phyloP scores from a whole-genome alignment of 2,329 filamentous ascomycete genomes.

The Trichophyton benhamiae region DNA sequence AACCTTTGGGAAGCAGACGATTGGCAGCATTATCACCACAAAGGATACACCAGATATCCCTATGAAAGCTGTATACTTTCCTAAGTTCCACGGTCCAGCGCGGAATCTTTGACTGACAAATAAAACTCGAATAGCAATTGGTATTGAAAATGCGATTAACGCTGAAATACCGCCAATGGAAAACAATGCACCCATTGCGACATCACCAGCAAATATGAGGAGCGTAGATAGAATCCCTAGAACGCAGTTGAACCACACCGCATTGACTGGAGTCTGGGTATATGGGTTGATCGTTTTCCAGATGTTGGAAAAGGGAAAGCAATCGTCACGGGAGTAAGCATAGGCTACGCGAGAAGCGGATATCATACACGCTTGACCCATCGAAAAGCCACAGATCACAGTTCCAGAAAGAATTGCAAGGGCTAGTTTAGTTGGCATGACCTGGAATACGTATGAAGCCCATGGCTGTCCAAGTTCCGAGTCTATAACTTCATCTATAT shows the following conservation, averaged over 20 bases:
- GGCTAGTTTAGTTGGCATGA: slow-evolving; percentile 48
- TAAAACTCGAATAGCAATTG: slow-evolving; percentile 34
- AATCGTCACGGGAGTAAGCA: slow-evolving; percentile 60
- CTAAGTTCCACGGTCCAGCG: slow-evolving; percentile 57
- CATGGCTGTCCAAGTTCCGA: slow-evolving; percentile 57
- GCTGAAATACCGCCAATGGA: slow-evolving; percentile 57
- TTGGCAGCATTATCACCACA: slow-evolving; percentile 54
- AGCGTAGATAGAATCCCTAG: slow-evolving; percentile 50
- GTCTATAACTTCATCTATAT: slow-evolving; percentile 46
- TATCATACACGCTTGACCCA: slow-evolving; percentile 64
- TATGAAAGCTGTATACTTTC: slow-evolving; percentile 45
- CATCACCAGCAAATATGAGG: slow-evolving; percentile 51
- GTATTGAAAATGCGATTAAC: slow-evolving; percentile 42
- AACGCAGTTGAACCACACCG: slow-evolving; percentile 53
- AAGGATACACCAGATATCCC: slow-evolving; percentile 48
- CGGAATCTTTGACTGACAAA: slow-evolving; percentile 51
- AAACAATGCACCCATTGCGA: slow-evolving; percentile 57
- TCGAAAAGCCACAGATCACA: slow-evolving; percentile 56
- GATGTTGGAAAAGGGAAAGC: slow-evolving; percentile 49
- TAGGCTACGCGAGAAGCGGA: slow-evolving; percentile 56
- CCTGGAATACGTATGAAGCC: slow-evolving; percentile 56
- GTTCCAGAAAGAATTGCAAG: slow-evolving; percentile 53
- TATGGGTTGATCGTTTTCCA: slow-evolving; percentile 49
- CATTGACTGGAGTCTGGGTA: slow-evolving; percentile 57
- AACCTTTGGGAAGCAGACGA: slow-evolving; percentile 51